Evolutionary conservation across 805 yeast genomes (phyloP).

Genomic region (Wickerhamomyces chaumierensis): DNA sequence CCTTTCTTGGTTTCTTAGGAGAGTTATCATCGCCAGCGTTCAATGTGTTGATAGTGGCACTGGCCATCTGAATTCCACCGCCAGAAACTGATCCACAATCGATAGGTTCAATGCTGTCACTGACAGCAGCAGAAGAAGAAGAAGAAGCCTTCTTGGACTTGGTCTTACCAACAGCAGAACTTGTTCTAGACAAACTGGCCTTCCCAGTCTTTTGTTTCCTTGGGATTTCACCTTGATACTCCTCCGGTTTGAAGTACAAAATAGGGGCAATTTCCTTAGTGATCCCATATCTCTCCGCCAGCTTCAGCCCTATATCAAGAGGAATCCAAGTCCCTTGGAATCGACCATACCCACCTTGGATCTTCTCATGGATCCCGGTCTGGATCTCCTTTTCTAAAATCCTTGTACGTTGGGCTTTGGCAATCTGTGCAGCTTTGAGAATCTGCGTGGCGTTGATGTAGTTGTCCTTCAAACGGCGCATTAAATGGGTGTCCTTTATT

Average conservation of each 20-base stretch:
- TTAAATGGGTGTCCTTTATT: constrained; percentile 24
- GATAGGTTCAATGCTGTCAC: constrained; percentile 5
- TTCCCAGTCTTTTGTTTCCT: constrained; percentile 22
- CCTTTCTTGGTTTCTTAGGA: constrained; percentile 13
- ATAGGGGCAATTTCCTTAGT: constrained; percentile 40
- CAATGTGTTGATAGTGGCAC: no score
- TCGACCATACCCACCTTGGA: constrained; percentile 79
- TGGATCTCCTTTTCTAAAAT: constrained; percentile 68
- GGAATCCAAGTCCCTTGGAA: constrained; percentile 89
- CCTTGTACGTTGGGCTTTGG: constrained; percentile 70
- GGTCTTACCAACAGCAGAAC: no score
- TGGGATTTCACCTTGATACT: constrained; percentile 19
- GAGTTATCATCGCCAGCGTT: constrained; percentile 8
- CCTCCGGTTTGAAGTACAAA: constrained; percentile 40
- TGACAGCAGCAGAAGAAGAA: constrained; percentile 15
- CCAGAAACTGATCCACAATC: no score
- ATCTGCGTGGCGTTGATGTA: constrained; percentile 91
- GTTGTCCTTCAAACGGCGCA: constrained; percentile 84
- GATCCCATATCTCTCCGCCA: constrained; percentile 42
- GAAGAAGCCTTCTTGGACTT: not conserved
- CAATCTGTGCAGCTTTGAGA: constrained; percentile 64
- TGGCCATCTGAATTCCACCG: no score
- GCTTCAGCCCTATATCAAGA: constrained; percentile 45
- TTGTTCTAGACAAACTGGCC: no score
- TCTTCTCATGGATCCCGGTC: constrained; percentile 56